A percentile compares a stretch with the other conserved stretches of the same genome.
These are phyloP conservation scores for Entonaema liquescens DNA, from an alignment of 495 filamentous ascomycete species.

Conservation along the genomic window DNA sequence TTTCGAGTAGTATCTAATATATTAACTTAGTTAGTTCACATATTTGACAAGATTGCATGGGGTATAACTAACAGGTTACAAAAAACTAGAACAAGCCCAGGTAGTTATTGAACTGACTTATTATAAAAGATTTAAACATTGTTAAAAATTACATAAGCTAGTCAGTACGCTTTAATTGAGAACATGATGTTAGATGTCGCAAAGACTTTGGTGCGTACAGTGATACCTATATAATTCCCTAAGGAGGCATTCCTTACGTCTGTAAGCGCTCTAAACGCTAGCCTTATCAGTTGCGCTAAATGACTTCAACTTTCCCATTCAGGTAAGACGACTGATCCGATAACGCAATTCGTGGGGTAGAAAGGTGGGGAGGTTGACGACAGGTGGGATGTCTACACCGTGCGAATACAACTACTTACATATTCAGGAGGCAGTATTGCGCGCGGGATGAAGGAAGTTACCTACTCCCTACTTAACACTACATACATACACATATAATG, in stretches of 20 bases:
- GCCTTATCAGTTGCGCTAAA: constrained; percentile 18
- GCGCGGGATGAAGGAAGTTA: background rate
- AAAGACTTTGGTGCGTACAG: background rate
- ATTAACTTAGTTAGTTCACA: background rate
- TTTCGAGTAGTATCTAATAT: background rate
- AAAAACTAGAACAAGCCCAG: too few species aligned
- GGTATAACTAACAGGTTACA: background rate
- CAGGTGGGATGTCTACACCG: constrained; percentile 27
- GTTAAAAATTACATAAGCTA: background rate
- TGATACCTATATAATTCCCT: background rate
- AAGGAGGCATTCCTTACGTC: background rate
- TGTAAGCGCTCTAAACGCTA: constrained; percentile 27
- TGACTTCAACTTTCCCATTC: background rate
- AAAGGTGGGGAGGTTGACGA: constrained; percentile 17
- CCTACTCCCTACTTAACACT: background rate
- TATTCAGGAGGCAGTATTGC: background rate
- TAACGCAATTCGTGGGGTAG: constrained; percentile 45
- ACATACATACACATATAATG: too few species aligned
- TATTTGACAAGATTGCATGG: background rate
- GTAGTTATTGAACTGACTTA: too few species aligned
- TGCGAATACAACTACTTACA: background rate
- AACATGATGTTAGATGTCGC: background rate
- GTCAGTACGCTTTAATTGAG: background rate
- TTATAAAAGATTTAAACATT: too few species aligned
- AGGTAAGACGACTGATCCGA: constrained; percentile 24